phyloP scores from a whole-genome alignment of 257 asterid genomes.

The Oldenlandia corymbosa region DNA sequence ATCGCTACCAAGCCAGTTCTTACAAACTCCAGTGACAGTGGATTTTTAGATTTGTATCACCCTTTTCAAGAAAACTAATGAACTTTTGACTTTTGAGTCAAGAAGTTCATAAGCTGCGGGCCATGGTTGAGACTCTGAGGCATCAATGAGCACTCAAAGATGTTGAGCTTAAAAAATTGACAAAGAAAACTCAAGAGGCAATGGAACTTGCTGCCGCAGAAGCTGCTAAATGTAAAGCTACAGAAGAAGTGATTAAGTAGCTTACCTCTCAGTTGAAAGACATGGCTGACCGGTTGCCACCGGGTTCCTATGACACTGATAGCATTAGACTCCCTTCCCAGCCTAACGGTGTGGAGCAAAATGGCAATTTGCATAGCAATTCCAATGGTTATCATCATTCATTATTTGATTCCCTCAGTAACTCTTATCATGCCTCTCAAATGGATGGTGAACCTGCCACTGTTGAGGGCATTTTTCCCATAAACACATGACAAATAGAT shows the following conservation, averaged over 20 bases:
- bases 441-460: conserved; percentile 29
- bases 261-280: conserved; percentile 95
- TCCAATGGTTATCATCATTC: conserved; percentile 48
- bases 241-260: conserved; percentile 87
- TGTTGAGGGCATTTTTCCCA: no score
- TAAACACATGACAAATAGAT: no score
- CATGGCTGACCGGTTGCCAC: conserved; percentile 89
- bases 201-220: conserved; percentile 76
- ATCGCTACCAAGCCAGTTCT: conserved; percentile 57
- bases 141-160: conserved; percentile 76
- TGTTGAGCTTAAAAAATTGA: conserved; percentile 58
- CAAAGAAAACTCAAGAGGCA: conserved; percentile 80
- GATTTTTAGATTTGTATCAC: conserved; percentile 88
- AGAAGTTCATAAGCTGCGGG: conserved; percentile 74
- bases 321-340: conserved; percentile 55
- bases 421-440: conserved; percentile 39
- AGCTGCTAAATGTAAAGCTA: conserved; percentile 86
- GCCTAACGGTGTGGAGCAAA: conserved; percentile 63
- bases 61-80: conserved; percentile 92
- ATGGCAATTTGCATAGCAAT: conserved; percentile 36
- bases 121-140: conserved; percentile 66
- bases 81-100: conserved; percentile 71
- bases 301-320: conserved; percentile 66
- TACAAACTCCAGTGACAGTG: conserved; percentile 55
- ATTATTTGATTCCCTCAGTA: conserved; percentile 33